phyloP scores from a whole-genome alignment of 179 eudicot genomes.

The Beta macrorhiza region DNA sequence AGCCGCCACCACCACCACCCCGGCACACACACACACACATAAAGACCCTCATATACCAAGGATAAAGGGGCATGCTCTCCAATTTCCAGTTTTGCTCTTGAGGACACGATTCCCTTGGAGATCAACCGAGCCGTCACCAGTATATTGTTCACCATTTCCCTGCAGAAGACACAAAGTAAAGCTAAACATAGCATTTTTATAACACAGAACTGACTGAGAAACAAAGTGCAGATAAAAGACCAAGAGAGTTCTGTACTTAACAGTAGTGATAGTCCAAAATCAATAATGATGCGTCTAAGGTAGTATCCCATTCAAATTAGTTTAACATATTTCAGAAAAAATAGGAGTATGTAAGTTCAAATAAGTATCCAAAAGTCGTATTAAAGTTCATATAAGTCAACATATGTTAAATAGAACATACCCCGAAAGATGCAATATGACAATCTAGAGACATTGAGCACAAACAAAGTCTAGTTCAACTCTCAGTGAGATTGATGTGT shows the following conservation, averaged over 20 bases:
- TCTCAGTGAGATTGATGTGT: not conserved
- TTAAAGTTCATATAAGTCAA: too few species aligned
- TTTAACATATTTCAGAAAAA: too few species aligned
- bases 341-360: too few species aligned
- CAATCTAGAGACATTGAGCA: not conserved
- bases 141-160: slow-evolving; percentile 15
- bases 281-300: not conserved
- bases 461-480: not conserved
- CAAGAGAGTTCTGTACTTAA: not conserved
- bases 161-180: not conserved
- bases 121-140: slow-evolving; percentile 37
- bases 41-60: slow-evolving; percentile 24
- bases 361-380: too few species aligned
- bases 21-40: not conserved
- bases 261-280: not conserved
- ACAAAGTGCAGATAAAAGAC: not conserved
- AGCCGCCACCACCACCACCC: not conserved
- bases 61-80: slow-evolving; percentile 38
- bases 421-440: not conserved
- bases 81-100: slow-evolving; percentile 32
- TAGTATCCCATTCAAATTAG: too few species aligned
- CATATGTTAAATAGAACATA: too few species aligned
- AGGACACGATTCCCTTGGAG: slow-evolving; percentile 29
- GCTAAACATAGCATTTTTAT: not conserved
- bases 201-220: not conserved